Base-by-base conservation (phyloP, 169 alveolate genomes). In the Cryptosporidium sp. region DNA sequence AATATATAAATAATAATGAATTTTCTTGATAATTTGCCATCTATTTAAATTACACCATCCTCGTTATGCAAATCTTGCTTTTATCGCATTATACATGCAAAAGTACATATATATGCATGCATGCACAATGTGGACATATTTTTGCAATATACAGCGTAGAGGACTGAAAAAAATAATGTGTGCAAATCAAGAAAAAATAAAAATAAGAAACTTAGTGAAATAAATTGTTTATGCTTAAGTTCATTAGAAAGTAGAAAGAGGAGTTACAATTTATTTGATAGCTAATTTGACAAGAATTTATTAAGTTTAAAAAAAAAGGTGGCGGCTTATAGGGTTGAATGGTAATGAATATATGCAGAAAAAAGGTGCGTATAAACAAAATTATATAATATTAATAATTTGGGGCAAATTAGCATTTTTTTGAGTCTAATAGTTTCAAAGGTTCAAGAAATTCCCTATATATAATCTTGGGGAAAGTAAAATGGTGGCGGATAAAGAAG, bases 91-190 rank as follows among this genome's bases (percentile, higher is more conserved):
- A 14, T 68, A 14, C 29, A 31, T 35, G 16, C 4, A 65, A 31
- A 31, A n/a, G 51, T 62, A 62, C 45, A 31, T 14, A 33, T 33
- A 70, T 51, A 58, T 45, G 33, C 68, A 21, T 73, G 68, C 86
- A 73, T 73, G 86, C 70, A 56, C 53, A 31, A 73, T 73, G 86
- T 73, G 86, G 86, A 73, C 71, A 60, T 7, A 29, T 52, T 56
- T 33, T 65, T 51, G 65, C 31, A 29, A 51, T 73, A 73, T 73
- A 52, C 60, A 37, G 71, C 72, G 1, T 53, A 60, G 52, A 73
- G 44, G 70, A 65, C 26, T 65, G 23, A 3, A 65, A 65, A 65
- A 45, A 70, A 12, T 16, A 21, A 23, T 45, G 86, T 52, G 86
- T 73, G 86, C 70, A 60, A 35, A 53, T 18, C 3, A 56, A 23